A percentile compares a stretch with the other conserved stretches of the same genome.
Evolutionary conservation across 345 rosid species (phyloP).

Genomic region (Sonneratia alba): DNA sequence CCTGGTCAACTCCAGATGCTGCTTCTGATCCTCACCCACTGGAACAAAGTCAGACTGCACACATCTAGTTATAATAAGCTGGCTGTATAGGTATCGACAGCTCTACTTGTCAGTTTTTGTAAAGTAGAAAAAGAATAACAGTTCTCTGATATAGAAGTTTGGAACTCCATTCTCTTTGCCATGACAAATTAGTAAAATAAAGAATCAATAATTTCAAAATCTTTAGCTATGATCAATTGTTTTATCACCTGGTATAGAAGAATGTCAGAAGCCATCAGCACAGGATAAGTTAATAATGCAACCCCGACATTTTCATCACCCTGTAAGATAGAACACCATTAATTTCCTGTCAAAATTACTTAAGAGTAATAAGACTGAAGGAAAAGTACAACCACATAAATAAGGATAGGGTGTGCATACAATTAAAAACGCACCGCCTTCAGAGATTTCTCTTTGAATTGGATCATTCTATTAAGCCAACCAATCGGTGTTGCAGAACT

Average conservation of each 20-base stretch:
- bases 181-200: not conserved
- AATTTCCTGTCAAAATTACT: not conserved
- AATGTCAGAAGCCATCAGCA: constrained; percentile 85
- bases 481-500: constrained; percentile 82
- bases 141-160: no score
- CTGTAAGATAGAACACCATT: constrained; percentile 27
- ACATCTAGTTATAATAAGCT: constrained; percentile 1
- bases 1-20: constrained; percentile 82
- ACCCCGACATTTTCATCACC: constrained; percentile 80
- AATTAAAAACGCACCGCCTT: constrained; percentile 50
- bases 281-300: constrained; percentile 79
- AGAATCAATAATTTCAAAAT: not conserved
- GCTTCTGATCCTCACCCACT: constrained; percentile 97
- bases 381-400: not conserved
- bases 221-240: constrained; percentile 2
- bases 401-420: constrained; percentile 11
- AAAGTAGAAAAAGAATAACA: not conserved
- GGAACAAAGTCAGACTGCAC: constrained; percentile 89
- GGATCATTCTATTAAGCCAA: constrained; percentile 82
- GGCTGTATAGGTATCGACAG: not conserved
- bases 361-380: not conserved
- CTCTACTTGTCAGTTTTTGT: not conserved
- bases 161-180: not conserved
- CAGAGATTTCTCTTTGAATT: constrained; percentile 89
- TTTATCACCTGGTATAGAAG: constrained; percentile 72